A percentile compares a stretch with the other conserved stretches of the same genome.
These are phyloP conservation scores for Xerocomus cyaneibrunnescens DNA, from an alignment of 1,284 basidiomycete species.

Conservation along the genomic window DNA sequence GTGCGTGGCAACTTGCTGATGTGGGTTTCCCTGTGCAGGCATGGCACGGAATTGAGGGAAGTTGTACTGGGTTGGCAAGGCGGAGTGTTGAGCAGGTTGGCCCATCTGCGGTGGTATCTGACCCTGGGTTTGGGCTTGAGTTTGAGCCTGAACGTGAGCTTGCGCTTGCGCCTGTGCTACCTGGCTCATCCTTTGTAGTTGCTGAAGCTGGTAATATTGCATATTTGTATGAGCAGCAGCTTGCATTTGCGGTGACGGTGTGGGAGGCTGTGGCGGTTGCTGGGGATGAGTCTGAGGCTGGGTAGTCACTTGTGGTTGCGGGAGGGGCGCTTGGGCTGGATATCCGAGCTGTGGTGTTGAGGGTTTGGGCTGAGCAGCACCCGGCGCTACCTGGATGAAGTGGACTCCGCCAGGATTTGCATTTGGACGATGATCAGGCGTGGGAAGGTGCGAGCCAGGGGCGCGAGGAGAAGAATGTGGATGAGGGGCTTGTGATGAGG, in stretches of 20 bases:
- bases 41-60: constrained; percentile 24
- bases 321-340: constrained; percentile 14
- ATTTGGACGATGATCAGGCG: constrained; percentile 30
- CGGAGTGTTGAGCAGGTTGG: constrained; percentile 23
- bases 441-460: constrained; percentile 32
- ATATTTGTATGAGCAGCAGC: constrained; percentile 8
- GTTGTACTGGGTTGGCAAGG: constrained; percentile 26
- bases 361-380: constrained; percentile 28
- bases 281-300: constrained; percentile 26
- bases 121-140: constrained; percentile 21
- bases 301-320: constrained; percentile 17
- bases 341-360: constrained; percentile 31
- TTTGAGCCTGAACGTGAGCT: constrained; percentile 17
- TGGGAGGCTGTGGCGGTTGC: constrained; percentile 18
- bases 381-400: constrained; percentile 30
- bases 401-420: constrained; percentile 30
- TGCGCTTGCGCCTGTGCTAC: constrained; percentile 22
- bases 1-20: constrained; percentile 25
- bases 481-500: constrained; percentile 33
- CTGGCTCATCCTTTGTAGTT: constrained; percentile 22
- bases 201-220: constrained; percentile 19
- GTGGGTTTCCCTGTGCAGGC: constrained; percentile 25
- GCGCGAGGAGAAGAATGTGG: constrained; percentile 33
- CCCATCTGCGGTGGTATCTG: constrained; percentile 26
- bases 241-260: constrained; percentile 25